These are phyloP conservation scores for Asterionellopsis glacialis DNA, from an alignment of 108 stramenopile species.

Conservation along the genomic window DNA sequence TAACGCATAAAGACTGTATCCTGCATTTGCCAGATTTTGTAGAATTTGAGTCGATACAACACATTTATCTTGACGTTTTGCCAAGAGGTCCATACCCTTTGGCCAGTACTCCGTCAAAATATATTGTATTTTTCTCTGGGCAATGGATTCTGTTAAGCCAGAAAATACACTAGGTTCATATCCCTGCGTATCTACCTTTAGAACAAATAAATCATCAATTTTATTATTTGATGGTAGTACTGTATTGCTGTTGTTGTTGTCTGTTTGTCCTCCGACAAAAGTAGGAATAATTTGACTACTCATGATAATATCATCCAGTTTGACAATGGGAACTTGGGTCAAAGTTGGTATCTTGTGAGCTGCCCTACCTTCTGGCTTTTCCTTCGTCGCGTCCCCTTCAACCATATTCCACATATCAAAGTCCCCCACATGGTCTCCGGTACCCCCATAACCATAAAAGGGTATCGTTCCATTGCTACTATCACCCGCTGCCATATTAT, in stretches of 20 bases:
- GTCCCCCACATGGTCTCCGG: constrained; percentile 26
- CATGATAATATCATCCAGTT: not conserved
- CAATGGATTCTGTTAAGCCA: constrained; percentile 10
- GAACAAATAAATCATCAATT: constrained; percentile 4
- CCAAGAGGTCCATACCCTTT: no score
- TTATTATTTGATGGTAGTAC: no score
- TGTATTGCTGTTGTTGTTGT: not conserved
- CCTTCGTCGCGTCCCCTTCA: not conserved
- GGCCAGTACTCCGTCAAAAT: no score
- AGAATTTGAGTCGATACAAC: constrained; percentile 2
- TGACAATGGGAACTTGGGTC: no score
- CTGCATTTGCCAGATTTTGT: not conserved
- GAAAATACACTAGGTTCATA: constrained; percentile 29
- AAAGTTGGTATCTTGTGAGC: not conserved
- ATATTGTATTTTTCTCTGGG: not conserved
- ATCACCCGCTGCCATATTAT: constrained; percentile 15
- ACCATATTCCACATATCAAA: constrained; percentile 22
- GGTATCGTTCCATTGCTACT: not conserved
- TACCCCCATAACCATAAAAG: constrained; percentile 12
- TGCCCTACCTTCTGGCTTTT: not conserved
- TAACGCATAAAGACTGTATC: constrained; percentile 13
- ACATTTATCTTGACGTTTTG: no score
- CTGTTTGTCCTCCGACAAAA: no score
- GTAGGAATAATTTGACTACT: no score
- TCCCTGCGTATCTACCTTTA: constrained; percentile 36